Conservation (phyloP, 2,329 filamentous ascomycete species). For the Ilyonectria robusta region DNA sequence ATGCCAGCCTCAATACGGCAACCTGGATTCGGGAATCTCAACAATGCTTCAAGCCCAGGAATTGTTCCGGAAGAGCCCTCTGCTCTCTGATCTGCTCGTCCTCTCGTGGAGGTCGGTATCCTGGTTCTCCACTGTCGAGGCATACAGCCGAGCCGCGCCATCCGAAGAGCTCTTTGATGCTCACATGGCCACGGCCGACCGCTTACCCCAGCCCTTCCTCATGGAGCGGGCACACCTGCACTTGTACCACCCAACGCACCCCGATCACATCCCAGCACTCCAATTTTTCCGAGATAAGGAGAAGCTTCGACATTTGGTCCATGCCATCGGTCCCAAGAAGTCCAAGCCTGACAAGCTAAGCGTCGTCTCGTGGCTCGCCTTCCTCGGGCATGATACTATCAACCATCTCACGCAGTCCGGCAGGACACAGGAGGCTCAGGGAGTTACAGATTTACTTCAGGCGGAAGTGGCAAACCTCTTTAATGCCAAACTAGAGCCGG, state of each 20-base stretch:
- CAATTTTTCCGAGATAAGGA: slow-evolving; percentile 58
- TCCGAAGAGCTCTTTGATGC: slow-evolving; percentile 66
- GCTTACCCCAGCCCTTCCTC: slow-evolving; percentile 53
- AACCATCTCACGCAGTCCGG: slow-evolving; percentile 60
- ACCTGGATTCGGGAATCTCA: slow-evolving; percentile 65
- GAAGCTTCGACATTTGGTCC: slow-evolving; percentile 48
- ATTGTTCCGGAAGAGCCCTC: slow-evolving; percentile 55
- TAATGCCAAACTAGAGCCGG: slow-evolving; percentile 39
- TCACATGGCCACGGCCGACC: slow-evolving; percentile 64
- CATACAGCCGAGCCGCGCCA: slow-evolving; percentile 61
- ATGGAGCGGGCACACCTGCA: slow-evolving; percentile 68
- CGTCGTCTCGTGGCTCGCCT: slow-evolving; percentile 54
- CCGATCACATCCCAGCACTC: slow-evolving; percentile 63
- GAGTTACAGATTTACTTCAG: slow-evolving; percentile 56
- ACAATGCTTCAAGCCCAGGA: slow-evolving; percentile 63
- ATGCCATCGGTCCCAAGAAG: slow-evolving; percentile 44
- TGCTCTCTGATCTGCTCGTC: slow-evolving; percentile 56
- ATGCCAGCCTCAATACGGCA: slow-evolving; percentile 55
- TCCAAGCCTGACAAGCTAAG: slow-evolving; percentile 49
- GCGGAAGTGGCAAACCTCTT: slow-evolving; percentile 53
- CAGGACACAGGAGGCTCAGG: slow-evolving; percentile 57
- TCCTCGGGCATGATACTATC: slow-evolving; percentile 63
- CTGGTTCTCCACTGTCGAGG: slow-evolving; percentile 67
- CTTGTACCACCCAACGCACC: slow-evolving; percentile 67
- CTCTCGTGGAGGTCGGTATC: slow-evolving; percentile 64